Evolutionary conservation across 2,329 filamentous ascomycete genomes (phyloP).

Genomic region (Ascochyta fabae): DNA sequence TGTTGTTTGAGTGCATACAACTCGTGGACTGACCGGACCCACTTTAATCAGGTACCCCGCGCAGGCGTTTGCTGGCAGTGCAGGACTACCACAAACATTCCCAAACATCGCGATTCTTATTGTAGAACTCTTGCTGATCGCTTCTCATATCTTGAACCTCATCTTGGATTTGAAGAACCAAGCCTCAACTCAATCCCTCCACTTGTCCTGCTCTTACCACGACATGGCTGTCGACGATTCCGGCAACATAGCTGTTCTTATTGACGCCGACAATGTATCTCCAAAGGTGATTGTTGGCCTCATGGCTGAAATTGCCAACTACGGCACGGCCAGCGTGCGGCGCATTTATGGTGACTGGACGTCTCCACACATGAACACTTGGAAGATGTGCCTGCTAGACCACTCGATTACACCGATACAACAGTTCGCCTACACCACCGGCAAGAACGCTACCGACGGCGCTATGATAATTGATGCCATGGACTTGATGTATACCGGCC

Average conservation of each 20-base stretch:
- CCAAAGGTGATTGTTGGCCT: conserved; percentile 32
- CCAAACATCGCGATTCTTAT: too few species aligned
- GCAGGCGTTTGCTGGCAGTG: too few species aligned
- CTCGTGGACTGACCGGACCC: too few species aligned
- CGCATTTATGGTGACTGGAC: conserved; percentile 44
- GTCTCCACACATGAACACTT: conserved; percentile 23
- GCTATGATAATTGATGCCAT: conserved; percentile 48
- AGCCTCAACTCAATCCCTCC: too few species aligned
- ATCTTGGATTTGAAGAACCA: too few species aligned
- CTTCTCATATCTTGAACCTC: too few species aligned
- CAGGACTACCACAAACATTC: too few species aligned
- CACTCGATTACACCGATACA: conserved; percentile 37
- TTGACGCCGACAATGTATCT: conserved; percentile 38
- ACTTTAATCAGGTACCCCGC: too few species aligned
- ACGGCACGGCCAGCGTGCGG: conserved; percentile 39
- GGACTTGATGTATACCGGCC: conserved; percentile 43
- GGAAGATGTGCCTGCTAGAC: conserved; percentile 27
- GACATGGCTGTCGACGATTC: conserved; percentile 1
- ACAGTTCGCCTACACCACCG: conserved; percentile 39
- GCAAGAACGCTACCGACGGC: conserved; percentile 42
- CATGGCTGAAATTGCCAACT: conserved; percentile 41
- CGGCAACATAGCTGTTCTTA: conserved; percentile 26
- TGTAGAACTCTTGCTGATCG: too few species aligned
- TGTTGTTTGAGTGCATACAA: too few species aligned
- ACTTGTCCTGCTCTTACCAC: too few species aligned